Evolutionary conservation across 1,284 basidiomycete species (phyloP), one percentile per base, ranked within the genome.

Genomic region (Cerrena zonata): DNA sequence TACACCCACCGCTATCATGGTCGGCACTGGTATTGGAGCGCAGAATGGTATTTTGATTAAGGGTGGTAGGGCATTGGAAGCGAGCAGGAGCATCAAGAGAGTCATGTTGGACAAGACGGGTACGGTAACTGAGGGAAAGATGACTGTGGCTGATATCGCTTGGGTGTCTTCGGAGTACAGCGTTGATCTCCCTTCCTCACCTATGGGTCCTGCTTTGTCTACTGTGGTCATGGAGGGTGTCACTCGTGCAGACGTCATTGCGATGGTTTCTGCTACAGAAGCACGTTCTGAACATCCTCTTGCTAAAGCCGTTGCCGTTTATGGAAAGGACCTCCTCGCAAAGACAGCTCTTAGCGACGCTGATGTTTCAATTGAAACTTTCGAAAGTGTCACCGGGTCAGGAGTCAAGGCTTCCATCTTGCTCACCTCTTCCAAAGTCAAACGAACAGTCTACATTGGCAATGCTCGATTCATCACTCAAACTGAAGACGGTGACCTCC

Each of bases 1-100:
- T 52, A 99, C 96, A 0, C 96, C 96, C 0, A 99, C 96, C 0
- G 96, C 96, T 1, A 94, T 99, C 69, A 99, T 99, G 96, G 96
- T 99, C 37, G 96, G 96, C 25, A 99, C 96, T 0, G 96, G 96
- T 0, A 86, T 99, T 49, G 96, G 96, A 1, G 96, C 96, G 11
- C 80, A 90, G 73, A 94, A 98, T 63, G 96, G 96, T 0, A 99
- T 99, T 56, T 73, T 99, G 45, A 98, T 99, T 81, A 99, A 99
- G 66, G 94, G 96, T 41, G 96, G 94, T 2, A 78, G 88, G 19
- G 94, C 96, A 2, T 75, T 99, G 39, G 96, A 99, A 65, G 92
- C 92, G 2, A 94, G 91, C 64, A 84, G 82, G 59, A 77, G 77
- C 47, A 86, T 99, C 61, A 82, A 82, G 62, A 78, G 82, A 30